phyloP scores from a whole-genome alignment of 768 basidiomycete genomes.

The Fomitopsis pulvina region DNA sequence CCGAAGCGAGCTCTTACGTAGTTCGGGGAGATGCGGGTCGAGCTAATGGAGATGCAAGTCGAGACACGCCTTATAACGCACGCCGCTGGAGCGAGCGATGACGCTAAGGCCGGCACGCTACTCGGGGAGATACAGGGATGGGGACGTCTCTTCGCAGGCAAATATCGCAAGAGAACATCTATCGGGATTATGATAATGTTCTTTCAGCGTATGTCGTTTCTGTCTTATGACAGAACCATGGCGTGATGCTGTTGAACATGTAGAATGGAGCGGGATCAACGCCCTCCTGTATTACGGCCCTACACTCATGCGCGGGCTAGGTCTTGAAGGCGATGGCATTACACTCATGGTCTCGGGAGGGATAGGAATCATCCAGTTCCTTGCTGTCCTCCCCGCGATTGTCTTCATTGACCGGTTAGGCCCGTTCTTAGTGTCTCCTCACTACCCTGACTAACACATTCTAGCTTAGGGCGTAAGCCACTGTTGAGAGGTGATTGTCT shows the following conservation, averaged over 20 bases:
- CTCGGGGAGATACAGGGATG: conserved; percentile 39
- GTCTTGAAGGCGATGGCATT: conserved; percentile 50
- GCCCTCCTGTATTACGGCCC: conserved; percentile 82
- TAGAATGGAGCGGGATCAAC: conserved; percentile 88
- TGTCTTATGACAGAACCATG: background rate
- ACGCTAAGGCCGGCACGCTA: conserved; percentile 10
- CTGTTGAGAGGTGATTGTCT: conserved; percentile 43
- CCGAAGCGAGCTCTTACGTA: background rate
- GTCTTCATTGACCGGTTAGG: conserved; percentile 62
- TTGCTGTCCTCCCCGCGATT: conserved; percentile 72
- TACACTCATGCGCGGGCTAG: conserved; percentile 57
- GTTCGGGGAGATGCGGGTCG: conserved; percentile 40
- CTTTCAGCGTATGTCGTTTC: conserved; percentile 63
- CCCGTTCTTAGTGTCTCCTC: background rate
- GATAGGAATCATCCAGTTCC: conserved; percentile 70
- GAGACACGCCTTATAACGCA: conserved; percentile 49
- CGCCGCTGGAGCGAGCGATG: conserved; percentile 10
- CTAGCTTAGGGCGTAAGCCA: conserved; percentile 49
- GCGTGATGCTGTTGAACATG: background rate
- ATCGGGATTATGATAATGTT: conserved; percentile 74
- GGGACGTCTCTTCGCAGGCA: conserved; percentile 46
- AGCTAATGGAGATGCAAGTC: conserved; percentile 71
- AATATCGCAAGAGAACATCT: conserved; percentile 54
- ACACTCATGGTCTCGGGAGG: conserved; percentile 70
- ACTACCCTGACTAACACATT: background rate